Base-by-base conservation (phyloP, 495 filamentous ascomycete genomes). In the Podospora pseudocomata region DNA sequence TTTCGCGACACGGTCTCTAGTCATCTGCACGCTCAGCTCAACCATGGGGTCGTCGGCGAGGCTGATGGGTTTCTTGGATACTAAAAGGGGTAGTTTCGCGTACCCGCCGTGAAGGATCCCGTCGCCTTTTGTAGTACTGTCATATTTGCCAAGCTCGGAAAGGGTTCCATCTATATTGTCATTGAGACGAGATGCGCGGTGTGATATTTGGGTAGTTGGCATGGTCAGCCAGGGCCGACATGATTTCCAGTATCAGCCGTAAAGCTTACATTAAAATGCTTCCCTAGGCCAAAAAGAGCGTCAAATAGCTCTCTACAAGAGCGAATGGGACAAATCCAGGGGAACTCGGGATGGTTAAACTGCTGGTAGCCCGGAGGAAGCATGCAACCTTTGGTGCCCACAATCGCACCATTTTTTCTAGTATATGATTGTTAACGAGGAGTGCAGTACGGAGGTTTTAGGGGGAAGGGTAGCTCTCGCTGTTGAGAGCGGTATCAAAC, bases 271-370 rank as follows among this genome's bases (percentile, higher is more conserved):
- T 65, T 67, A 57, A 75, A 78, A 23, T 78, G 76, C 49, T 60
- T 66, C 7, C 71, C 71, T 15, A 78, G 53, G 7, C 75, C 71
- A 0, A 16, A 5, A 1, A 78, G 61, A 5, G 39, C 69, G 3
- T 68, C 28, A 39, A 75, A 70, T 28, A 72, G 4, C 26, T 57
- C 61, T 19, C 75, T 65, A 60, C 76, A 78, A 5, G 68, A 70
- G n/a, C 76, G 67, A 4, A 77, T 55, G 2, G 75, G 75, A 59
- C 76, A 78, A 11, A 77, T 69, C 76, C 76, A 78, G 0, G 72
- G 74, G 44, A 66, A 68, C 0, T 67, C 34, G 6, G 67, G 69
- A 55, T 77, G 26, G 58, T 65, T 61, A 15, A 66, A 69, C 4
- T 70, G 49, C n/a, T 67, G 30, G 60, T 78, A 78, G 0, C 71